Evolutionary conservation across 2,329 filamentous ascomycete species (phyloP), one percentile per base, ranked within the genome.

Genomic region (Westerdykella sp.): DNA sequence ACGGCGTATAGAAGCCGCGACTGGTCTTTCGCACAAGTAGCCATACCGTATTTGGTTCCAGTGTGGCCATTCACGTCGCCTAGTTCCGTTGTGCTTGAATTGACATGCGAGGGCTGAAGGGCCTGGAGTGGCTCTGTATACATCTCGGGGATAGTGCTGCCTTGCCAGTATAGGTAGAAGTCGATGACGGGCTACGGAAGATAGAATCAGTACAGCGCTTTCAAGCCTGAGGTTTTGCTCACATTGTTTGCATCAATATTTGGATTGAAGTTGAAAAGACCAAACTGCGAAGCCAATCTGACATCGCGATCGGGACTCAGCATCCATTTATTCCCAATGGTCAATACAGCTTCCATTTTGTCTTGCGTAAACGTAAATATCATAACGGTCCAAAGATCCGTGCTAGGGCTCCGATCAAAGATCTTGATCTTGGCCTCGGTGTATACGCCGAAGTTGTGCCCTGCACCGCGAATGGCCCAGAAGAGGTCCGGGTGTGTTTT

Each of bases 401-500:
- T 41, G 2, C 22, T 44, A 0, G 46, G 31, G 15, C 39, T 30
- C 1, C 48, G 34, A 38, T 56, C 47, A 35, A 59, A 54, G 2
- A 57, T 46, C 28, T 44, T 54, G 10, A 53, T 37, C 32, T 53
- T 47, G 31, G 55, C 46, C 22, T 51, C 23, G 7, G 44, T 46
- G 5, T 14, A 18, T 18, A 65, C 43, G 7, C 62, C 71, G 34
- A 60, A 64, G 23, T 63, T 64, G 34, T 59, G 57, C 0, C 61
- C 59, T 9, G 61, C 60, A 16, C 66, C 66, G 34, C 64, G 59
- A n/a, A 69, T 52, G 0, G 59, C 66, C 50, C 55, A 60, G 45
- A 66, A 70, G 7, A 70, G 61, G 21, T 73, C 69, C 1, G 45
- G 37, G 32, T 72, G 65, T 13, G 60, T 50, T 1, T 37, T 36